Evolutionary conservation across 2,329 filamentous ascomycete genomes (phyloP), one percentile per base, ranked within the genome.

Genomic region (Xylaria sp.): DNA sequence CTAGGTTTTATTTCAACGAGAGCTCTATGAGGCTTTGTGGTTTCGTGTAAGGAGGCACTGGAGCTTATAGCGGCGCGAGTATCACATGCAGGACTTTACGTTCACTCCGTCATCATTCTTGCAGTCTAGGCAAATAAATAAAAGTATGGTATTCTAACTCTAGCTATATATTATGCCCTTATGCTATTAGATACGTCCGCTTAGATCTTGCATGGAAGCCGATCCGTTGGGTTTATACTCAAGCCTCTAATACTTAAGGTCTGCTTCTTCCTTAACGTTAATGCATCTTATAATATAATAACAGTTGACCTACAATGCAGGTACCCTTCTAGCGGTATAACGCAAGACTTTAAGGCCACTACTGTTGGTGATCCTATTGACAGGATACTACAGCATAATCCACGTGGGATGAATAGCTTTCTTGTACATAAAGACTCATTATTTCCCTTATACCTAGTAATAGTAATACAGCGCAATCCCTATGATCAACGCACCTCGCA

Each of bases 361-460:
- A 56, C 32, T 56, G 53, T 17, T 54, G n/a, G 36, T 45, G 9
- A 30, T 48, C 34, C 17, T 67, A 54, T 8, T 3, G 12, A 32
- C 30, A n/a, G 24, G 7, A 57, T 60, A 27, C 36, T 57, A 60
- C 53, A 4, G 3, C 50, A 58, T 58, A 54, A 19, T n/a, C 32
- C 12, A 50, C 51, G n/a, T 14, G 21, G 24, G 11, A 50, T 34
- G 19, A 61, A 45, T 32, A 19, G 56, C 34, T 56, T 12, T 54
- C 27, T 47, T 53, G 17, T 3, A 19, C 34, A 39, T 21, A 57
- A 36, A 17, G 50, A 7, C 17, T 42, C 61, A 60, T n/a, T 45
- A 60, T 60, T 27, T 17, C 32, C 45, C 30, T 7, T 59, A n/a
- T 48, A 32, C 14, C n/a, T n/a, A 47, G n/a, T 55, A 50, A 42